A percentile compares a stretch with the other conserved stretches of the same genome.
Evolutionary conservation across 2,329 filamentous ascomycete species (phyloP).

Genomic region (Cyclaneusma minus): DNA sequence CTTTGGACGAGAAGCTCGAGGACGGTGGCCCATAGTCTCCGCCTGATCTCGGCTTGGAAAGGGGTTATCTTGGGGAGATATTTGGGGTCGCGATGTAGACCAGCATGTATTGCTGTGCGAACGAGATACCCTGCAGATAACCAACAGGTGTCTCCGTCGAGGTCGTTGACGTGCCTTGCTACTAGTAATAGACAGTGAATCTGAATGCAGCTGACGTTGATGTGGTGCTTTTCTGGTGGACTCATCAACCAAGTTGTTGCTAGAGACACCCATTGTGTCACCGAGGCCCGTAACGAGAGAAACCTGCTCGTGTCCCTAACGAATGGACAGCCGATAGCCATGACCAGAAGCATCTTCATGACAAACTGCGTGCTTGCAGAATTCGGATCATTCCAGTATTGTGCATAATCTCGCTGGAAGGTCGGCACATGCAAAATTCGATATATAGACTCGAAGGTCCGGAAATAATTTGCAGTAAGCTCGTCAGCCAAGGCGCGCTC

Average conservation of each 20-base stretch:
- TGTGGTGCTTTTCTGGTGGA: slow-evolving; percentile 31
- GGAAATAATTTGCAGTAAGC: slow-evolving; percentile 24
- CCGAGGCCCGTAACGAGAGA: slow-evolving; percentile 23
- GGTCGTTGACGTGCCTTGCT: slow-evolving; percentile 29
- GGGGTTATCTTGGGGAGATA: slow-evolving; percentile 30
- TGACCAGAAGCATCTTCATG: slow-evolving; percentile 11
- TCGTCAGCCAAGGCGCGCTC: slow-evolving; percentile 17
- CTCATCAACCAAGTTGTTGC: slow-evolving; percentile 33
- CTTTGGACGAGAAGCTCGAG: slow-evolving; percentile 37
- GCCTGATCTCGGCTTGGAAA: slow-evolving; percentile 34
- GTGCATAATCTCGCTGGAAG: slow-evolving; percentile 26
- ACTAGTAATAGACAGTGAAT: slow-evolving; percentile 34
- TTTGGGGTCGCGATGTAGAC: slow-evolving; percentile 39
- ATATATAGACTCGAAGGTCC: slow-evolving; percentile 25
- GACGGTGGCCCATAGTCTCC: slow-evolving; percentile 39
- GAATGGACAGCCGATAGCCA: slow-evolving; percentile 11
- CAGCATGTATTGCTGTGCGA: slow-evolving; percentile 40
- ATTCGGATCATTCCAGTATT: slow-evolving; percentile 22
- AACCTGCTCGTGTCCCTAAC: slow-evolving; percentile 7
- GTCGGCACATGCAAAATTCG: slow-evolving; percentile 29
- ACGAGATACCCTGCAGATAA: slow-evolving; percentile 32
- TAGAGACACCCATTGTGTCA: slow-evolving; percentile 35
- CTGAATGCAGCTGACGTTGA: slow-evolving; percentile 33
- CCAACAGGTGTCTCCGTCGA: slow-evolving; percentile 36
- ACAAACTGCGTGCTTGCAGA: slow-evolving; percentile 6